Conservation (phyloP, 2,329 filamentous ascomycete genomes). For the Colletotrichum caudatum region DNA sequence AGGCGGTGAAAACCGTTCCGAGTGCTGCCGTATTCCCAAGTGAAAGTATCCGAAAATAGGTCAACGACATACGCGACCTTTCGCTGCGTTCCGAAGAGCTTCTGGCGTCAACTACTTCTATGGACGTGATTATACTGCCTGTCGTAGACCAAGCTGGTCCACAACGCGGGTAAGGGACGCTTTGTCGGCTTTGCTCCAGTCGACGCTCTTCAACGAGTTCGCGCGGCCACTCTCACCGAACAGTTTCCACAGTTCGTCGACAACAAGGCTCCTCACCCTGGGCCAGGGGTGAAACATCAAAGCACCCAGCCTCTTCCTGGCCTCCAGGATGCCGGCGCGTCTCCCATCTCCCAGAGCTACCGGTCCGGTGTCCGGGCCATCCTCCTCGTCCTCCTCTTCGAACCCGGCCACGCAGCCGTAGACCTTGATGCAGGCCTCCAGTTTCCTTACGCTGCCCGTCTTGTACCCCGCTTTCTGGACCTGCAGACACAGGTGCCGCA, state of each 20-base stretch:
- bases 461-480: conserved; percentile 87
- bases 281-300: conserved; percentile 88
- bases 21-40: neutral
- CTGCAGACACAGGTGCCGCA: conserved; percentile 73
- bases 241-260: conserved; percentile 70
- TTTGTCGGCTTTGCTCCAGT: conserved; percentile 69
- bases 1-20: neutral
- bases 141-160: conserved; percentile 56
- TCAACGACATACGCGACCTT: neutral
- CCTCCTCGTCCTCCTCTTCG: conserved; percentile 39
- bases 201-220: conserved; percentile 61
- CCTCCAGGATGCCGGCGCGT: conserved; percentile 63
- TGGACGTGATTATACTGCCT: conserved; percentile 10
- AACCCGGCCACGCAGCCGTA: conserved; percentile 76
- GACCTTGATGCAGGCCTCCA: conserved; percentile 82
- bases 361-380: conserved; percentile 31
- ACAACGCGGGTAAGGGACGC: conserved; percentile 57
- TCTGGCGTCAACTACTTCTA: neutral
- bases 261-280: conserved; percentile 70
- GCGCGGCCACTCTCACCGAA: conserved; percentile 48
- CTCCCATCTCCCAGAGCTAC: conserved; percentile 45
- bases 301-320: conserved; percentile 75
- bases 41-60: neutral
- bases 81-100: neutral
- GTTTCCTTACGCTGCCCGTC: conserved; percentile 82